Base-by-base conservation (phyloP, 2,329 filamentous ascomycete genomes). In the Orbilia javanica region DNA sequence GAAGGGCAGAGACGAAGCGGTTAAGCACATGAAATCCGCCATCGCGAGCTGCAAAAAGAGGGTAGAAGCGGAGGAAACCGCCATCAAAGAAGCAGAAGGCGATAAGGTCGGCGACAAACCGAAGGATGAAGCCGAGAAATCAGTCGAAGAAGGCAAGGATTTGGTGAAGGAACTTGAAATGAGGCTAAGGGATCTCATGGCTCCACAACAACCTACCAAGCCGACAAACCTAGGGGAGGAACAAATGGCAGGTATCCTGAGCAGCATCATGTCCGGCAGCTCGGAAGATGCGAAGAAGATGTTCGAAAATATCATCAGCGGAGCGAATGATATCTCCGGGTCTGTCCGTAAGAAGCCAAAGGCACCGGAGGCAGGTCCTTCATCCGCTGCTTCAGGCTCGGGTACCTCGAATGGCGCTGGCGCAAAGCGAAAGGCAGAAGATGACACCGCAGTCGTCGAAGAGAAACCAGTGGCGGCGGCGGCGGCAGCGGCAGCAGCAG, bases 111-210 rank as follows among this genome's bases (percentile, higher is more conserved):
- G 83, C 55, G 80, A 80, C 79, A 75, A 84, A 69, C 65, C 81
- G 74, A 80, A 89, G 85, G 85, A 86, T 31, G 84, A 85, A 63
- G 83, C 84, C 3, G 83, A 86, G 89, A 95, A 84, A 89, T 94
- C 83, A 76, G 91, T 96, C 78, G 84, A 86, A 66, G 92, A 96
- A 79, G 91, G 93, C 80, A 92, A 92, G 84, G 91, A 94, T 78
- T 89, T 96, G 80, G 88, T 95, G 57, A 87, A 88, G 66, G 93
- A 96, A 80, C 93, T 96, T 89, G 90, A 93, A 85, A 88, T 91
- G 83, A 87, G 92, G 80, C 89, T 92, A 85, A 84, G 88, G 84
- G 68, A 80, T 79, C 72, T 77, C 68, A 79, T 80, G 44, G 29
- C 29, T 22, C 18, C 71, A 55, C 20, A 70, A 25, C 44, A 34